Evolutionary conservation across 1,139 yeast genomes (phyloP).

Genomic region (Arxiozyma bovina): DNA sequence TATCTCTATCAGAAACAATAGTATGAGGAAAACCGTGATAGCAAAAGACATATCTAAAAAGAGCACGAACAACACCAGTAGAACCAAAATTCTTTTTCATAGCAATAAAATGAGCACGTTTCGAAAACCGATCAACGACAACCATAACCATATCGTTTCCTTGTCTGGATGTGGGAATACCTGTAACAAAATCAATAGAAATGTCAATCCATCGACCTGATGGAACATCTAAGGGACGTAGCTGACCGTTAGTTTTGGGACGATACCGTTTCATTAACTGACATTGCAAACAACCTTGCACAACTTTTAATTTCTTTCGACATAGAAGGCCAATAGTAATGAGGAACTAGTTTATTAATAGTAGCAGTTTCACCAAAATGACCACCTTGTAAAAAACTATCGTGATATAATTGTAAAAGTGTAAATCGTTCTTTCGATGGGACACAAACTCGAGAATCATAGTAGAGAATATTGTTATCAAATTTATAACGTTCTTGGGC

Average conservation of each 20-base stretch:
- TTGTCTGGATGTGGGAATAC: conserved; percentile 4
- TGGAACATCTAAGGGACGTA: conserved; percentile 7
- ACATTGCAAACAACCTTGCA: conserved; percentile 8
- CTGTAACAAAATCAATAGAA: conserved; percentile 10
- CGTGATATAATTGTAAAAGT: not conserved
- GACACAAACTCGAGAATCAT: conserved; percentile 6
- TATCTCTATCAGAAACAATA: conserved; percentile 13
- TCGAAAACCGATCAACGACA: conserved; percentile 14
- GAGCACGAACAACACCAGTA: conserved; percentile 3
- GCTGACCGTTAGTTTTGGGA: conserved; percentile 2
- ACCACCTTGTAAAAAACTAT: not conserved
- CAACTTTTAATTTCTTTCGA: not conserved
- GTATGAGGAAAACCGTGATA: conserved; percentile 15
- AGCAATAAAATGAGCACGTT: conserved; percentile 15
- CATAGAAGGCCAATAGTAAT: conserved; percentile 10
- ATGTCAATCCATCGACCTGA: conserved; percentile 12
- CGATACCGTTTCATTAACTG: conserved; percentile 8
- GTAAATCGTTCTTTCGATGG: not conserved
- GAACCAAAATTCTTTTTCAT: conserved; percentile 1
- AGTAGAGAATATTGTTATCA: not conserved
- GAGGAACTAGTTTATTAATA: not conserved
- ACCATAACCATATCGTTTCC: conserved; percentile 10
- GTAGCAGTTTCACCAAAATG: not conserved
- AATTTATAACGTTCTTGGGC: not conserved
- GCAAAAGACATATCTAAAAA: conserved; percentile 9